Base-by-base conservation (phyloP, 2,329 filamentous ascomycete species). In the Apiospora arundinis region DNA sequence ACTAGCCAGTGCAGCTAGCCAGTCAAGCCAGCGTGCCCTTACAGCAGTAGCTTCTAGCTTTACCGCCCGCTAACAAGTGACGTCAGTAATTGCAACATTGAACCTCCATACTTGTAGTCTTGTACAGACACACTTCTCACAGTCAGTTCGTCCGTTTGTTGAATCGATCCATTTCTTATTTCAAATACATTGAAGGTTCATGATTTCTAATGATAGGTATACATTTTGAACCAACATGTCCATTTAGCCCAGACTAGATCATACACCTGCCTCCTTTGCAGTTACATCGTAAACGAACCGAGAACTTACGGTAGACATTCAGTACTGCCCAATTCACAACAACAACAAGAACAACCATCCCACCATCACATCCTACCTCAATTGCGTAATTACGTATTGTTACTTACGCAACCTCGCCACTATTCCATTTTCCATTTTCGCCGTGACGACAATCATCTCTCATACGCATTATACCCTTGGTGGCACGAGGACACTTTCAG, bases 11-110 rank as follows among this genome's bases (percentile, higher is more conserved):
- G 12, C 14, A 52, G 48, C 48, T 28, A 37, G 25, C 28, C 16
- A 60, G n/a, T n/a, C n/a, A n/a, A n/a, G n/a, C n/a, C n/a, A n/a
- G n/a, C n/a, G 52, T 60, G 28, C 28, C 52, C 52, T 60, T 60
- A 37, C 52, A 60, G 52, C 52, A 37, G 52, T 37, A 60, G 52
- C 56, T n/a, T 63, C 32, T 40, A 21, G 28, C 32, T 63, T 63
- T 37, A 63, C 52, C 52, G 56, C 56, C 56, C 56, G 56, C 52
- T 18, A 37, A 37, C 56, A 40, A 40, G 56, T 63, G 56, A 63
- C 56, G 56, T 63, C 56, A 63, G 56, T 18, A 37, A n/a, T n/a
- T 11, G 52, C 28, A 60, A 60, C 23, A 49, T 7, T 25, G 32
- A 60, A 7, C n/a, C n/a, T n/a, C n/a, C n/a, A n/a, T n/a, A n/a